Percentiles rank a stretch among this genome's conserved stretches.
Conservation (phyloP, 164 flowering plant species). For the Aristolochia californica region DNA sequence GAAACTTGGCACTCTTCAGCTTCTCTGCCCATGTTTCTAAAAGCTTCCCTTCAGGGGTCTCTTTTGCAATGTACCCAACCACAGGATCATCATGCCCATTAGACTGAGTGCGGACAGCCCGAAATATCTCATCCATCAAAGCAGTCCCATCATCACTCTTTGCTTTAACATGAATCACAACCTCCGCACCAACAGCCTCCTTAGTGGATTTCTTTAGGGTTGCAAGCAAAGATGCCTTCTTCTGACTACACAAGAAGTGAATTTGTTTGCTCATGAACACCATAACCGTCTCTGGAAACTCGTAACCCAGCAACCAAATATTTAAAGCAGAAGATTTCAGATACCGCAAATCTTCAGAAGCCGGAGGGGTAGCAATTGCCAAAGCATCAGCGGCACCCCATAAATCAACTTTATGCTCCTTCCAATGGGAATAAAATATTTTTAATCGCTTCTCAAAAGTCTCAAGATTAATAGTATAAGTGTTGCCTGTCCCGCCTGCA, state of each 20-base stretch:
- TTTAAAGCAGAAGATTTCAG: conserved; percentile 67
- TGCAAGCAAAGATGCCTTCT: conserved; percentile 61
- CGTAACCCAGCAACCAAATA: conserved; percentile 72
- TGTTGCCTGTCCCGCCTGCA: not conserved
- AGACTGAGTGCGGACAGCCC: conserved; percentile 13
- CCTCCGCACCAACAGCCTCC: conserved; percentile 39
- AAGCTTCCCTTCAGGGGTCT: conserved; percentile 70
- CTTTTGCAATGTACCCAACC: conserved; percentile 57
- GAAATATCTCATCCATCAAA: conserved; percentile 37
- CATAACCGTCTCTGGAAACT: conserved; percentile 80
- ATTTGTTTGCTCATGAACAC: conserved; percentile 54
- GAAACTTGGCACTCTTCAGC: conserved; percentile 29
- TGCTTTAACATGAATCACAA: conserved; percentile 61
- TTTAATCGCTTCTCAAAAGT: conserved; percentile 40
- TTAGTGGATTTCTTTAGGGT: conserved; percentile 38
- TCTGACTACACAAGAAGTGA: conserved; percentile 63
- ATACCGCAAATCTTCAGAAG: conserved; percentile 62
- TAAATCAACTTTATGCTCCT: conserved; percentile 24
- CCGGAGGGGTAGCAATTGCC: conserved; percentile 65
- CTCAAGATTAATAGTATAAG: conserved; percentile 32
- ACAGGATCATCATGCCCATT: conserved; percentile 20
- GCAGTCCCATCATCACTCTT: conserved; percentile 49
- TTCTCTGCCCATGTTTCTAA: conserved; percentile 57
- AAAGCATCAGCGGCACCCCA: conserved; percentile 52
- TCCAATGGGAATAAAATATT: conserved; percentile 52